phyloP scores from a whole-genome alignment of 805 yeast genomes.

The Schwanniomyces vanrijiae region DNA sequence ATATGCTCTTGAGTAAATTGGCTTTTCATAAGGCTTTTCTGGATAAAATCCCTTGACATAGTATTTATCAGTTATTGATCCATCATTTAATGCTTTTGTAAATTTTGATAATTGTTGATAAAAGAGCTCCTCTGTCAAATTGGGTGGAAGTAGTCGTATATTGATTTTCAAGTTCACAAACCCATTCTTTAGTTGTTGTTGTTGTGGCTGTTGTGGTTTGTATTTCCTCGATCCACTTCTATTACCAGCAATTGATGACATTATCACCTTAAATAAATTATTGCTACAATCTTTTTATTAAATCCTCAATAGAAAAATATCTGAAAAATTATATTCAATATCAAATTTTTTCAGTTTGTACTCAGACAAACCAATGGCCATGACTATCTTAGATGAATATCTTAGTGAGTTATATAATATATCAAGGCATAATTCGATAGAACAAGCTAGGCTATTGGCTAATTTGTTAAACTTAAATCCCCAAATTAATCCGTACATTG shows the following conservation, averaged over 20 bases:
- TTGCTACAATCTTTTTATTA: neutral
- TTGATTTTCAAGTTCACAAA: slow-evolving; percentile 22
- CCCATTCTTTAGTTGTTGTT: neutral
- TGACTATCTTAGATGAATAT: slow-evolving; percentile 20
- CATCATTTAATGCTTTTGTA: slow-evolving; percentile 13
- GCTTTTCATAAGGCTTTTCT: slow-evolving; percentile 37
- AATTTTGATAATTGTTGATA: slow-evolving; percentile 13
- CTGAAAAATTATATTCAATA: neutral
- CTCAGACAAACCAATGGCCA: slow-evolving; percentile 2
- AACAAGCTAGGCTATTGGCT: slow-evolving; percentile 19
- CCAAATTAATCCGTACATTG: slow-evolving; percentile 23
- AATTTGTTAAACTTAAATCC: slow-evolving; percentile 25
- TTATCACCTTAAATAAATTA: neutral
- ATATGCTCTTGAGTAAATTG: slow-evolving; percentile 43
- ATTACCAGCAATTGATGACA: slow-evolving; percentile 11
- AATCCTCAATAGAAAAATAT: neutral
- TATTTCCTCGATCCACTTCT: slow-evolving; percentile 10
- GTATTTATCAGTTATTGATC: slow-evolving; percentile 20
- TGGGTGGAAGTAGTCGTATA: slow-evolving; percentile 47
- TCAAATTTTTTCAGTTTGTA: neutral
- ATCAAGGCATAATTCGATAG: slow-evolving; percentile 16
- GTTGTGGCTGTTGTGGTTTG: neutral
- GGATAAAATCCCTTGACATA: slow-evolving; percentile 44
- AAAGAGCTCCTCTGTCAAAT: slow-evolving; percentile 26
- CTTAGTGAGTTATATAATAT: slow-evolving; percentile 33